Evolutionary conservation across 2,329 filamentous ascomycete species (phyloP), one percentile per base, ranked within the genome.

Genomic region (Colletotrichum lentis): DNA sequence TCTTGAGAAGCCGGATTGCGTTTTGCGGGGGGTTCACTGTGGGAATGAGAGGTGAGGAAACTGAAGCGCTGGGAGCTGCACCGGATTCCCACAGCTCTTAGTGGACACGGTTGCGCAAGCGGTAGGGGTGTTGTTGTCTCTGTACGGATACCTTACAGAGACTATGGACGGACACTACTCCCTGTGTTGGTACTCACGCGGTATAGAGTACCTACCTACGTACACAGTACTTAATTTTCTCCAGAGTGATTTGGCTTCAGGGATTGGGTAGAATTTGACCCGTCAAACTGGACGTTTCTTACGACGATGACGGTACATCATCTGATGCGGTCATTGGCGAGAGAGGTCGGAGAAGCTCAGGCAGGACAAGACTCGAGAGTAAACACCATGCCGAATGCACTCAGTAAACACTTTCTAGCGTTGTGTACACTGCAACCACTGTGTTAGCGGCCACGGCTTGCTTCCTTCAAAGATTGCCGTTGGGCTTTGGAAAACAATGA

Each of bases 81-180:
- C 54, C 14, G 4, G 37, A n/a, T 27, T 44, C 24, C 59, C 64
- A 63, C 59, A 8, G 37, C 24, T 52, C 22, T 47, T 35, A 52
- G 50, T 66, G 66, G 66, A 69, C 66, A 69, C 66, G 56, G 55
- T 69, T 64, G 62, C 65, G 55, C 61, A 54, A 60, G 24, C 12
- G n/a, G 10, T 18, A 35, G 27, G 2, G 20, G 49, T n/a, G 49
- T 31, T 11, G 22, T 12, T 27, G 5, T 27, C 27, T 4, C 24
- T 4, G 3, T 27, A 27, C 24, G 24, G 24, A 27, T 27, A 27
- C 24, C 3, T 1, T 27, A n/a, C n/a, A n/a, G n/a, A n/a, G n/a
- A n/a, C n/a, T n/a, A n/a, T n/a, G n/a, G 1, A 27, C 27, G 27
- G 27, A 27, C 8, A 6, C 27, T 1, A 27, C 27, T 27, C 27